Percentiles rank a stretch among this genome's conserved stretches.
Conservation (phyloP, 768 basidiomycete species). For the Galerina marginata region DNA sequence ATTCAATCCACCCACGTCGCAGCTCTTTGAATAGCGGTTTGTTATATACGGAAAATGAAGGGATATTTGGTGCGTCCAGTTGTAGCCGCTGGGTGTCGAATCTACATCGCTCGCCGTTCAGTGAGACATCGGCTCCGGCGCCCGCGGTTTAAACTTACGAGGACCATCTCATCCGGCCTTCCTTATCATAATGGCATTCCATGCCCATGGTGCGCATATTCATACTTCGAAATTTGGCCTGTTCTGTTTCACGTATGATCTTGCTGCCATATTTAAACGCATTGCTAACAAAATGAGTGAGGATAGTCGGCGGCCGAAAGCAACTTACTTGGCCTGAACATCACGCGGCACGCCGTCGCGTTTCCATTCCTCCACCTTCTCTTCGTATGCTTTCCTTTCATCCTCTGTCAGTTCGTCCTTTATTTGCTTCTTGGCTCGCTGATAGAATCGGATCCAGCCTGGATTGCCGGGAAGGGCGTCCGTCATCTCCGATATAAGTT, state of each 20-base stretch:
- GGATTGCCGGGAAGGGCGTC: no score
- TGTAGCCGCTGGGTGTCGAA: neutral
- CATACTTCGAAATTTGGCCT: neutral
- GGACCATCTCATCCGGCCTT: neutral
- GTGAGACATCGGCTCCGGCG: neutral
- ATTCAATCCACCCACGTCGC: neutral
- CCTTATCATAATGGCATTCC: neutral
- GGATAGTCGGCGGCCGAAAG: neutral
- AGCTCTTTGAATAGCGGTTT: neutral
- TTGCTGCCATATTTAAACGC: neutral
- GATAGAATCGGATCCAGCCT: no score
- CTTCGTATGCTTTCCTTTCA: no score
- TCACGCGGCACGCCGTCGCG: neutral
- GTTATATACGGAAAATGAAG: neutral
- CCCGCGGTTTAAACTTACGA: neutral
- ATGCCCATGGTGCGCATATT: neutral
- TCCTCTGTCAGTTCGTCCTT: no score
- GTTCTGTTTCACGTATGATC: neutral
- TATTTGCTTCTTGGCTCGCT: no score
- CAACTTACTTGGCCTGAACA: neutral
- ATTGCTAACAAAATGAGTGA: neutral
- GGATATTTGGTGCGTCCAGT: neutral
- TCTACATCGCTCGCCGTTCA: neutral
- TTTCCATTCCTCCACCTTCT: neutral
- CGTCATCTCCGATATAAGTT: neutral